Evolutionary conservation across 2,329 filamentous ascomycete species (phyloP).

Genomic region (Whalleya microplaca): DNA sequence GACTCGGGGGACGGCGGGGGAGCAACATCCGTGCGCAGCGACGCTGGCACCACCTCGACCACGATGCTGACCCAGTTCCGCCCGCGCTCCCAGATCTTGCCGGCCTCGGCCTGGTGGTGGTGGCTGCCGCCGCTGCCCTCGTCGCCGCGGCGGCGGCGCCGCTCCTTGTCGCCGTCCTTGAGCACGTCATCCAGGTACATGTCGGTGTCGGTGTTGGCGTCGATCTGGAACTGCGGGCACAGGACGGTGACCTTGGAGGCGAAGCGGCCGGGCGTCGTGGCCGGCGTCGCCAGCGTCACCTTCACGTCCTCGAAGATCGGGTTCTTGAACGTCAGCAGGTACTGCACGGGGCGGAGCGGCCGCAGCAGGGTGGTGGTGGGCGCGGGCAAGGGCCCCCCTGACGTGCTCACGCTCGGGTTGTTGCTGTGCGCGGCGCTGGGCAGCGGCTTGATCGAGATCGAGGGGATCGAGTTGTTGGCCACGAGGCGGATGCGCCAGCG

Average conservation of each 20-base stretch:
- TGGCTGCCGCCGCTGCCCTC: too few species aligned
- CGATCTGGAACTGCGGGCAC: conserved; percentile 92
- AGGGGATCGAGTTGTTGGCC: conserved; percentile 85
- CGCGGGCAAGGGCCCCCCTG: conserved; percentile 13
- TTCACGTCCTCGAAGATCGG: conserved; percentile 90
- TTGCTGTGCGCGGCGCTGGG: too few species aligned
- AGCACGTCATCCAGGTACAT: conserved; percentile 88
- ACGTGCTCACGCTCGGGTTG: background rate
- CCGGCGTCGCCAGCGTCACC: conserved; percentile 84
- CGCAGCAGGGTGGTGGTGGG: conserved; percentile 47
- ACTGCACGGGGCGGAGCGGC: conserved; percentile 69
- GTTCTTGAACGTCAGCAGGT: conserved; percentile 88
- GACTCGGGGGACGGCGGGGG: conserved; percentile 20
- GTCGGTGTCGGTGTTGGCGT: conserved; percentile 82
- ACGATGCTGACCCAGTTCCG: conserved; percentile 95
- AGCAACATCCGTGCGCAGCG: conserved; percentile 47
- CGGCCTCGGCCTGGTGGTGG: conserved; percentile 76
- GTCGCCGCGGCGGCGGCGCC: conserved; percentile 43
- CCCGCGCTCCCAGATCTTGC: conserved; percentile 94
- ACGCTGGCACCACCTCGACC: conserved; percentile 79
- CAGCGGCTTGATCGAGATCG: conserved; percentile 74
- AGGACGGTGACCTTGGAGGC: conserved; percentile 84
- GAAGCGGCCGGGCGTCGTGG: conserved; percentile 76
- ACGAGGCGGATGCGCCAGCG: conserved; percentile 92
- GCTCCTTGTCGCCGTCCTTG: conserved; percentile 52